phyloP scores from a whole-genome alignment of 306 rosid species.

The Casuarina cunninghamiana region DNA sequence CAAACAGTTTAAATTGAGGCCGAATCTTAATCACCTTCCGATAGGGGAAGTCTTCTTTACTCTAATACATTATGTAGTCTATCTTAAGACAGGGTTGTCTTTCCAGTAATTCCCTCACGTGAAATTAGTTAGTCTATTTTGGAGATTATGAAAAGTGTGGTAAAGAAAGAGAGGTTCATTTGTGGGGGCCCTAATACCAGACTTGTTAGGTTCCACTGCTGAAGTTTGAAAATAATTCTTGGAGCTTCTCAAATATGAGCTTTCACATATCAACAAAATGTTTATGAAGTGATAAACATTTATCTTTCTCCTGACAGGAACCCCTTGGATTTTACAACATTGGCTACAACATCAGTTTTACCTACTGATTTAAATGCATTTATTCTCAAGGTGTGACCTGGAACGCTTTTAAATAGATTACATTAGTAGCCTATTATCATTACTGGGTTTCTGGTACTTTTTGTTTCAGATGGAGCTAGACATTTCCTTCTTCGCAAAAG shows the following conservation, averaged over 20 bases:
- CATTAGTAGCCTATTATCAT: constrained; percentile 13
- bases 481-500: constrained; percentile 71
- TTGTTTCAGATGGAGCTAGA: constrained; percentile 79
- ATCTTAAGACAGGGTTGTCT: background rate
- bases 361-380: constrained; percentile 85
- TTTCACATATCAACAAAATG: background rate
- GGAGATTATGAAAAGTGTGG: background rate
- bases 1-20: background rate
- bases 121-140: background rate
- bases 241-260: background rate
- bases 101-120: background rate
- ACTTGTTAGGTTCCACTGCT: background rate
- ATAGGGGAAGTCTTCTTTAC: background rate
- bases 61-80: background rate
- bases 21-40: background rate
- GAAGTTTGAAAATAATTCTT: background rate
- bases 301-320: constrained; percentile 52
- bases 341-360: constrained; percentile 78
- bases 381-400: constrained; percentile 62
- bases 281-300: constrained; percentile 7
- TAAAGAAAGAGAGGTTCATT: background rate
- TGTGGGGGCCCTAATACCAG: background rate
- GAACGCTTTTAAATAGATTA: constrained; percentile 18
- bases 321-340: constrained; percentile 62
- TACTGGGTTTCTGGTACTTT: constrained; percentile 20